Percentiles rank a stretch among this genome's conserved stretches.
Conservation (phyloP, 208 protist species). For the Borovskyia barvae region DNA sequence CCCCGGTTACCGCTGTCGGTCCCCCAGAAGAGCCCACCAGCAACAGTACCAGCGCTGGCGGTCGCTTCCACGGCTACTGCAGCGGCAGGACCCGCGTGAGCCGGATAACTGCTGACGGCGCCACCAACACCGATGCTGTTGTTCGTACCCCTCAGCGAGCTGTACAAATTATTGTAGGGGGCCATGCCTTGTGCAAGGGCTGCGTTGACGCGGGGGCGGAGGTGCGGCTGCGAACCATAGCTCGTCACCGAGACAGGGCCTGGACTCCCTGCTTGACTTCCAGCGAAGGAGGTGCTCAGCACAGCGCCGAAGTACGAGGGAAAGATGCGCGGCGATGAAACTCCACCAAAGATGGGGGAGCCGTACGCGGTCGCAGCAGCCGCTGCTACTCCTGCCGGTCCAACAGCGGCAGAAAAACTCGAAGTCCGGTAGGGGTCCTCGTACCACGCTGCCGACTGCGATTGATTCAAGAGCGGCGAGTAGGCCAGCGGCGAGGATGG, state of each 20-base stretch:
- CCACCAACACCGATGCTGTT: neutral
- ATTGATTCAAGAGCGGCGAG: slow-evolving; percentile 11
- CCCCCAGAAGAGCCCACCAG: too few relatives aligned
- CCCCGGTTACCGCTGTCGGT: too few relatives aligned
- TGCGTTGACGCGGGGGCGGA: neutral
- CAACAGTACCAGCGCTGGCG: neutral
- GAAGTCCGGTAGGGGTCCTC: too few relatives aligned
- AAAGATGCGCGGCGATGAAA: neutral
- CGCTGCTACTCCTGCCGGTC: too few relatives aligned
- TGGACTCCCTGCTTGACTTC: slow-evolving; percentile 6
- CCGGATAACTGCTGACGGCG: neutral
- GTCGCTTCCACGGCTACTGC: neutral
- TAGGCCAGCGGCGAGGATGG: slow-evolving; percentile 15
- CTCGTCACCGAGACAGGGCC: neutral
- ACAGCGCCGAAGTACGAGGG: slow-evolving; percentile 1
- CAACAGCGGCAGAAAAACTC: too few relatives aligned
- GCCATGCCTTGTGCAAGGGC: neutral
- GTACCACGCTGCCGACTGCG: slow-evolving; percentile 13
- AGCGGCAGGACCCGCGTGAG: too few relatives aligned
- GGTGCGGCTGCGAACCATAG: neutral
- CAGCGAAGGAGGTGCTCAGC: neutral
- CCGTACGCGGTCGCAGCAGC: neutral
- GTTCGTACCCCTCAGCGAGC: too few relatives aligned
- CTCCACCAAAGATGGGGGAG: neutral
- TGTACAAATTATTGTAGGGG: neutral